These are phyloP conservation scores for Anaeramoeba ignava DNA, from an alignment of 78 protist species.

Conservation along the genomic window DNA sequence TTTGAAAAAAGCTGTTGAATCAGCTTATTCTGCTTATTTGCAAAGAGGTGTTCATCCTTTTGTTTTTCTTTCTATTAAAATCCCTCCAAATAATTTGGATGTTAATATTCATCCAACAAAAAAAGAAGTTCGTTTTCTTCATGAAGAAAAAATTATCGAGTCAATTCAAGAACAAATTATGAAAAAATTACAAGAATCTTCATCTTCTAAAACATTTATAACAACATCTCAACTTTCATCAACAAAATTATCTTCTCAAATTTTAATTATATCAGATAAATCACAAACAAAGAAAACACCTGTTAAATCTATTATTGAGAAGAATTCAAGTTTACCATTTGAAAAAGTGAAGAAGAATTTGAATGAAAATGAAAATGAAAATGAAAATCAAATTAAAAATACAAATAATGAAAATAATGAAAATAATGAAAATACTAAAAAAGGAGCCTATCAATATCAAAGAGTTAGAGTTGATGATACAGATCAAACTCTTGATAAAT, in stretches of 20 bases:
- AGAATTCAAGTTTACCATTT: too few relatives aligned
- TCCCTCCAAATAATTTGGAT: constrained; percentile 66
- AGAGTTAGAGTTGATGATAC: too few relatives aligned
- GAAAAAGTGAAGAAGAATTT: background rate
- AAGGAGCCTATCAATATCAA: too few relatives aligned
- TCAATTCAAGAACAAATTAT: background rate
- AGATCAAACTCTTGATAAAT: too few relatives aligned
- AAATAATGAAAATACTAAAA: too few relatives aligned
- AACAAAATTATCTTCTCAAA: background rate
- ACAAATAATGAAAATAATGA: background rate
- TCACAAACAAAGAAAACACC: background rate
- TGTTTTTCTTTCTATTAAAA: constrained; percentile 44
- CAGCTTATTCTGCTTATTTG: constrained; percentile 35
- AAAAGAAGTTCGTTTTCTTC: constrained; percentile 46
- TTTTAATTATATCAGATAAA: background rate
- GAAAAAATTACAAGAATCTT: background rate
- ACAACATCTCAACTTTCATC: background rate
- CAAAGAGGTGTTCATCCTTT: constrained; percentile 63
- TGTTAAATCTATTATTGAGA: background rate
- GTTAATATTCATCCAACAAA: constrained; percentile 98
- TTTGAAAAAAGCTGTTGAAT: constrained; percentile 42
- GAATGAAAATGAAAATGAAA: background rate
- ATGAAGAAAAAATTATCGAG: constrained; percentile 35
- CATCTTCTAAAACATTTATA: background rate
- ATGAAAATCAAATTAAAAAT: background rate